Conservation (phyloP, 345 rosid species). For the Raphanus sativus region DNA sequence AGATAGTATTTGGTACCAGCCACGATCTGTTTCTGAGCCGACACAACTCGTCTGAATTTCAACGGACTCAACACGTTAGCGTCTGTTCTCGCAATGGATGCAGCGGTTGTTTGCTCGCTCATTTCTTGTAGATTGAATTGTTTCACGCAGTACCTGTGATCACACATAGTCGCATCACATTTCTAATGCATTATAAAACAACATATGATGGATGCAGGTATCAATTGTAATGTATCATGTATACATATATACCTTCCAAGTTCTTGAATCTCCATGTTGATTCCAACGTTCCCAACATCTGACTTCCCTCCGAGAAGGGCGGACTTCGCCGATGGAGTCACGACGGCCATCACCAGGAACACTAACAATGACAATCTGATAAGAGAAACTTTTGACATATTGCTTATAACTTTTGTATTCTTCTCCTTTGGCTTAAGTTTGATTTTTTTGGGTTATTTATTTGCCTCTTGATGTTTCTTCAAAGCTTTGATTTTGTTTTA, state of each 20-base stretch:
- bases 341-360: conserved; percentile 19
- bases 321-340: conserved; percentile 22
- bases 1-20: conserved; percentile 67
- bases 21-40: conserved; percentile 74
- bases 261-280: conserved; percentile 59
- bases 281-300: conserved; percentile 48
- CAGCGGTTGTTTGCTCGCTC: conserved; percentile 14
- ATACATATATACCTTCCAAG: conserved; percentile 53
- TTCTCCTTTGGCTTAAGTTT: conserved; percentile 5
- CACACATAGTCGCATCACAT: conserved; percentile 16
- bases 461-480: too few species aligned
- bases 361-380: conserved; percentile 22
- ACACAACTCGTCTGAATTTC: conserved; percentile 47
- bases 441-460: neutral
- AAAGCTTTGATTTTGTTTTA: too few species aligned
- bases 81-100: neutral
- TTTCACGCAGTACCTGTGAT: conserved; percentile 49
- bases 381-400: conserved; percentile 24
- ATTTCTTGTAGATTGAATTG: conserved; percentile 53
- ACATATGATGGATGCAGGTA: neutral
- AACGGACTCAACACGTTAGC: conserved; percentile 31
- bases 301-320: conserved; percentile 56
- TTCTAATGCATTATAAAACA: neutral
- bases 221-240: neutral
- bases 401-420: neutral